A percentile compares a stretch with the other conserved stretches of the same genome.
Conservation (phyloP, 2,329 filamentous ascomycete species). For the Byssoonygena ceratinophila region DNA sequence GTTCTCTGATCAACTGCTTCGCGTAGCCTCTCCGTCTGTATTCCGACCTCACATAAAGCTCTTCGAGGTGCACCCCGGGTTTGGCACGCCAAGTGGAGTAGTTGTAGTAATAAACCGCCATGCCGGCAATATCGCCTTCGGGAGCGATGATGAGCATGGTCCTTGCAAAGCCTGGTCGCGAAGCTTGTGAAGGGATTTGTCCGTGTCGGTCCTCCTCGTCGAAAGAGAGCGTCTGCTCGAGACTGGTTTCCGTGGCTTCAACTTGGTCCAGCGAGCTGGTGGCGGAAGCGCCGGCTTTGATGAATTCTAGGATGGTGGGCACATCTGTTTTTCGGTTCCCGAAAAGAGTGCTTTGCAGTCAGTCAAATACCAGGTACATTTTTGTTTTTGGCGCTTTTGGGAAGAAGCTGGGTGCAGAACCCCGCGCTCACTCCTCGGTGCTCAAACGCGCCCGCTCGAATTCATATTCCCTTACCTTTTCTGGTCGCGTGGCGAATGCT, state of each 20-base stretch:
- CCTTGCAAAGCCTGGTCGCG: neutral
- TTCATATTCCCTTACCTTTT: slow-evolving; percentile 3
- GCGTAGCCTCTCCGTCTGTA: slow-evolving; percentile 5
- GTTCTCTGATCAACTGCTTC: neutral
- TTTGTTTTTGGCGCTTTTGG: neutral
- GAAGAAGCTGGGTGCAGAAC: neutral
- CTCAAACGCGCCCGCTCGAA: too few species aligned
- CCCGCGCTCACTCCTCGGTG: neutral
- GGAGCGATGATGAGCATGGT: neutral
- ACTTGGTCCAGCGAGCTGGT: slow-evolving; percentile 1
- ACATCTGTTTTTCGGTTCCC: neutral
- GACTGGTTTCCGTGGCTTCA: slow-evolving; percentile 2
- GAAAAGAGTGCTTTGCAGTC: neutral
- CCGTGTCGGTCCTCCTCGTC: neutral
- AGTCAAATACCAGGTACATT: neutral
- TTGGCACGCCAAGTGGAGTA: slow-evolving; percentile 3
- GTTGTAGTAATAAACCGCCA: slow-evolving; percentile 7
- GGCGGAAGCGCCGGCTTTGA: slow-evolving; percentile 3
- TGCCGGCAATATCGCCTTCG: neutral
- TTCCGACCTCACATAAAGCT: slow-evolving; percentile 3
- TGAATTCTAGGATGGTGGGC: slow-evolving; percentile 5
- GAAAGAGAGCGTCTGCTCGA: neutral
- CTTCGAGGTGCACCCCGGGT: neutral
- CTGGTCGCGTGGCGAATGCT: slow-evolving; percentile 6
- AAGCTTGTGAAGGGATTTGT: neutral